Conservation (phyloP, 2,329 filamentous ascomycete genomes). For the Talaromyces sp. region DNA sequence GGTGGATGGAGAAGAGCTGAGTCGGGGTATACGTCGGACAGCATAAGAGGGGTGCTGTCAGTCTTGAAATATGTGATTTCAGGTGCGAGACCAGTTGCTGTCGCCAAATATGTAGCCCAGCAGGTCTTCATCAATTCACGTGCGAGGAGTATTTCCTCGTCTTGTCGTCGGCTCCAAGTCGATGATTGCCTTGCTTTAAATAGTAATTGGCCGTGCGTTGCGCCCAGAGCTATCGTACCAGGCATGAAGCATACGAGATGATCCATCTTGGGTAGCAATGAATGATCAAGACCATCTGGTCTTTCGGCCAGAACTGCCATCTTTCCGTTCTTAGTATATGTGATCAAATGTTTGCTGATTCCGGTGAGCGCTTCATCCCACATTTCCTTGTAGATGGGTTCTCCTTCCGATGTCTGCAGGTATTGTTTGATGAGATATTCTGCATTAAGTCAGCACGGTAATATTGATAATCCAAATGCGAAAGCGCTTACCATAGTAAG, state of each 20-base stretch:
- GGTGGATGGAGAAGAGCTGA: conserved; percentile 23
- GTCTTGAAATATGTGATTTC: conserved; percentile 93
- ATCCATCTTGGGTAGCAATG: conserved; percentile 88
- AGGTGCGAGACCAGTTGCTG: conserved; percentile 83
- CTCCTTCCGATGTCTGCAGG: conserved; percentile 83
- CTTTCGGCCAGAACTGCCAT: conserved; percentile 91
- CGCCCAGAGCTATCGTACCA: conserved; percentile 86
- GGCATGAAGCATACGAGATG: conserved; percentile 97
- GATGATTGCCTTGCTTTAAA: conserved; percentile 69
- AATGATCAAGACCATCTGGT: conserved; percentile 65
- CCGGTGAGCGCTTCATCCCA: conserved; percentile 85
- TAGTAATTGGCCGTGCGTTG: conserved; percentile 75
- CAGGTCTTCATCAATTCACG: conserved; percentile 93
- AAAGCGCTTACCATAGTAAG: conserved; percentile 68
- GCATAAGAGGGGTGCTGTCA: conserved; percentile 61
- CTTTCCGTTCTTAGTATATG: conserved; percentile 75
- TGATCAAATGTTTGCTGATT: conserved; percentile 86
- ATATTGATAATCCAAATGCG: neutral
- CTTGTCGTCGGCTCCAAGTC: conserved; percentile 74
- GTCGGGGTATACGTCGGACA: conserved; percentile 39
- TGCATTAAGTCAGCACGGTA: conserved; percentile 22
- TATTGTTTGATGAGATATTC: conserved; percentile 99
- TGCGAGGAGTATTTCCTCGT: conserved; percentile 83
- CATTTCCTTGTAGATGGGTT: conserved; percentile 84
- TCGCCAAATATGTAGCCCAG: conserved; percentile 95